Base-by-base conservation (phyloP, 2,329 filamentous ascomycete genomes). In the Aureobasidium lini region DNA sequence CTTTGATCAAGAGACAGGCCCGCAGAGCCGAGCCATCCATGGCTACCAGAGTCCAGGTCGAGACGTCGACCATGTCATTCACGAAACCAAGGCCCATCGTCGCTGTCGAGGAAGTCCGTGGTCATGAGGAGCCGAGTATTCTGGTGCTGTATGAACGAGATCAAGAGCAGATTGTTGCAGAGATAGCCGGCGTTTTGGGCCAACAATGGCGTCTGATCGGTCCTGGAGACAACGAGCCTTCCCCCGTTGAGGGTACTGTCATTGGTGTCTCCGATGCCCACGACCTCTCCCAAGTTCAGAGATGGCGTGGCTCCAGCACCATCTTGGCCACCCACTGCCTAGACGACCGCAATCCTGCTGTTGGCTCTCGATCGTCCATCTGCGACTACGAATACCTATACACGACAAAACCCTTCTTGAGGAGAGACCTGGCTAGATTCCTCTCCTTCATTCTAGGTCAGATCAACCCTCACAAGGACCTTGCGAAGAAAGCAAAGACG, bases 371-470 rank as follows among this genome's bases (percentile, higher is more conserved):
- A 23, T 90, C 85, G 10, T 75, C 81, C 13, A 71, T 81, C 58
- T 92, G 88, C 75, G 88, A 94, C 73, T 94, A 93, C 74, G 90
- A 95, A 71, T 94, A 93, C 66, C 79, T 95, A 18, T 95, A 94
- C 75, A 89, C 87, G 3, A 82, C 85, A 63, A 79, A 81, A 8
- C 82, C 86, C 1, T 89, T 88, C 70, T 85, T 87, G 62, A 84
- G 89, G 31, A 81, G 89, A 60, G 89, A 94, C 68, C 76, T 94
- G 47, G 84, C 89, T 9, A 83, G 90, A 39, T 94, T 92, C 69
- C 81, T 91, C 29, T 88, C 89, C 6, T 86, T 94, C 68, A 85
- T 88, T 6, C 76, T 94, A 29, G 90, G 90, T 9, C 89, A 94
- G 74, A 86, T 87, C 64, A 86, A 84, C 67, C 87, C 88, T 59